Base-by-base conservation (phyloP, 108 stramenopile species). In the Parietichytrium sp. region DNA sequence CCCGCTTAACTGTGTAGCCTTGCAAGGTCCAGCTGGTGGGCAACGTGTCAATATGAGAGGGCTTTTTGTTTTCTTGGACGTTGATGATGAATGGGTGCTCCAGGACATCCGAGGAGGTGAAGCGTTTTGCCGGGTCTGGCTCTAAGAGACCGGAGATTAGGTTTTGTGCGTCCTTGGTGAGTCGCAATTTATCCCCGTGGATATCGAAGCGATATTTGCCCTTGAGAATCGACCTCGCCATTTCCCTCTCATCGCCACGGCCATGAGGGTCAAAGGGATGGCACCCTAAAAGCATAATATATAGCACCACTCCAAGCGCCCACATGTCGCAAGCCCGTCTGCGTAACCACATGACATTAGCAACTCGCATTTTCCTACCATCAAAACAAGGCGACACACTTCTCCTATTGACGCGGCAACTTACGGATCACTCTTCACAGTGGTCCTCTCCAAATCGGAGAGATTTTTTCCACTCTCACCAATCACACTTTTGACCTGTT, bases 221-320 rank as follows among this genome's bases (percentile, higher is more conserved):
- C 3, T 72, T 72, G 61, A 72, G 61, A 2, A 72, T 72, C 20
- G 61, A 33, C 38, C 61, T 33, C 61, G 61, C 61, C 61, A 72
- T 72, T n/a, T 72, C 61, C 10, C 61, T 33, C 61, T 72, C 61
- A 20, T 72, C 25, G 0, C 61, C 61, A 7, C 61, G 61, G 25
- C 93, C 93, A n/a, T 83, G 51, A 2, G 89, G 27, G 80, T 93
- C 94, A 79, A 89, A 95, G 4, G 94, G 94, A 84, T 95, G 94
- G 3, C 89, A 48, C 12, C 93, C 93, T 6, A 88, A 89, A 4
- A 95, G 85, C 93, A 95, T 93, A 47, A 95, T 93, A 80, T 90
- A 95, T 3, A 94, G 54, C 51, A 95, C 92, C 0, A 94, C 89
- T 25, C 94, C 93, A n/a, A 94, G 79, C 79, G 61, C 61, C 61